Conservation (phyloP, 129 eudicot species). For the Artemisia annua region DNA sequence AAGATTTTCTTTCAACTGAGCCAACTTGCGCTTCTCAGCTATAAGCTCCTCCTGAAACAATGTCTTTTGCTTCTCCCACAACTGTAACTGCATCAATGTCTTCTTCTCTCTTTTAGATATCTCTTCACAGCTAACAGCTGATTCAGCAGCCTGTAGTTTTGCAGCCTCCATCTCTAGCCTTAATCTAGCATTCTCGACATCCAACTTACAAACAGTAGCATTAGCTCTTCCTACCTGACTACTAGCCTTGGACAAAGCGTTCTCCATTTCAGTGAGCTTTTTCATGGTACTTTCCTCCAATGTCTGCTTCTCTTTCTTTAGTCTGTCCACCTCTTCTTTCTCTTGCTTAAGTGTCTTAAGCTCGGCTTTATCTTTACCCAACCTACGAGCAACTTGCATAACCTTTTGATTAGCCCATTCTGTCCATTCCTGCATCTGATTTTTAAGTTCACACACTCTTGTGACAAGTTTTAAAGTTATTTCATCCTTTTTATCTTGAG, state of each 20-base stretch:
- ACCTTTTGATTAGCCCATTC: conserved; percentile 96
- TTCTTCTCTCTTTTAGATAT: conserved; percentile 66
- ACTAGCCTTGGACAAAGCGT: conserved; percentile 70
- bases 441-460: conserved; percentile 55
- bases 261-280: conserved; percentile 87
- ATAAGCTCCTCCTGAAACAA: conserved; percentile 68
- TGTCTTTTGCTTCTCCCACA: conserved; percentile 73
- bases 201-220: conserved; percentile 66
- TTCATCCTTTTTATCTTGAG: conserved; percentile 68
- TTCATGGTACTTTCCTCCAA: conserved; percentile 78
- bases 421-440: conserved; percentile 81
- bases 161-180: conserved; percentile 84
- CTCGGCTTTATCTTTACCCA: conserved; percentile 82
- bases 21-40: conserved; percentile 52
- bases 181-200: conserved; percentile 55
- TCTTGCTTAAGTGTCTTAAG: conserved; percentile 75
- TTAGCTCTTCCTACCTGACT: conserved; percentile 81
- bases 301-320: conserved; percentile 71
- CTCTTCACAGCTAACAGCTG: conserved; percentile 75
- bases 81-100: conserved; percentile 65
- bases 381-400: conserved; percentile 86
- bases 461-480: conserved; percentile 60
- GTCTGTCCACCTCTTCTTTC: conserved; percentile 79
- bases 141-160: conserved; percentile 54
- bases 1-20: conserved; percentile 45